A percentile compares a stretch with the other conserved stretches of the same genome.
Conservation (phyloP, 164 flowering plant genomes). For the Annona cherimola region DNA sequence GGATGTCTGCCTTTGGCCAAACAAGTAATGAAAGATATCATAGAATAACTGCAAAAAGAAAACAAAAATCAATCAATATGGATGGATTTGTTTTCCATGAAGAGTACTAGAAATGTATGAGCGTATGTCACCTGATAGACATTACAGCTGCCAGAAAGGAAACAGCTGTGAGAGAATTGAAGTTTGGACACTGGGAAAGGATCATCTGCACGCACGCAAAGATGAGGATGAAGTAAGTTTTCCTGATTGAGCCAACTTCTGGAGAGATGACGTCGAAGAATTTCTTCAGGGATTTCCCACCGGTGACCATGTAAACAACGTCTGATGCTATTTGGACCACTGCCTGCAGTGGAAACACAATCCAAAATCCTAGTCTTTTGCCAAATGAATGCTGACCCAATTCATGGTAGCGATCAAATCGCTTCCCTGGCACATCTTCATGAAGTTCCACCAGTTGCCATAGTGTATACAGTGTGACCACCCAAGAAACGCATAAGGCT, state of each 20-base stretch:
- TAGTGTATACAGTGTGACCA: constrained; percentile 26
- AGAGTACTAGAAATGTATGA: neutral
- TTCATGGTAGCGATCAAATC: constrained; percentile 35
- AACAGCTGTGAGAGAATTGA: constrained; percentile 23
- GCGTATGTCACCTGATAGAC: constrained; percentile 22
- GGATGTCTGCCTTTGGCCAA: constrained; percentile 14
- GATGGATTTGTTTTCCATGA: neutral
- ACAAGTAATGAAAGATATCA: constrained; percentile 26
- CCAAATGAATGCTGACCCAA: constrained; percentile 31
- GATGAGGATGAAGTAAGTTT: constrained; percentile 25
- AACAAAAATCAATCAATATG: neutral
- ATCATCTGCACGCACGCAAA: constrained; percentile 21
- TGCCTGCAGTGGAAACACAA: constrained; percentile 29
- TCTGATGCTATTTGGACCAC: constrained; percentile 25
- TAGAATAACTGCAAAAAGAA: constrained; percentile 23
- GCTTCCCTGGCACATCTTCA: constrained; percentile 29
- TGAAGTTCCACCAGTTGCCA: constrained; percentile 37
- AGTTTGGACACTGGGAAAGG: constrained; percentile 29
- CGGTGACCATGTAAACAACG: constrained; percentile 34
- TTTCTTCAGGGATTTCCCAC: constrained; percentile 33
- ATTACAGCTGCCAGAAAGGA: constrained; percentile 30
- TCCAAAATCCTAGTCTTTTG: constrained; percentile 22
- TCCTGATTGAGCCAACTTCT: neutral
- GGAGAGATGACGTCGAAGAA: constrained; percentile 11
- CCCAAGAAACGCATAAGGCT: constrained; percentile 20